These are phyloP conservation scores for Clavaria fumosa DNA, from an alignment of 768 basidiomycete genomes.

Conservation along the genomic window DNA sequence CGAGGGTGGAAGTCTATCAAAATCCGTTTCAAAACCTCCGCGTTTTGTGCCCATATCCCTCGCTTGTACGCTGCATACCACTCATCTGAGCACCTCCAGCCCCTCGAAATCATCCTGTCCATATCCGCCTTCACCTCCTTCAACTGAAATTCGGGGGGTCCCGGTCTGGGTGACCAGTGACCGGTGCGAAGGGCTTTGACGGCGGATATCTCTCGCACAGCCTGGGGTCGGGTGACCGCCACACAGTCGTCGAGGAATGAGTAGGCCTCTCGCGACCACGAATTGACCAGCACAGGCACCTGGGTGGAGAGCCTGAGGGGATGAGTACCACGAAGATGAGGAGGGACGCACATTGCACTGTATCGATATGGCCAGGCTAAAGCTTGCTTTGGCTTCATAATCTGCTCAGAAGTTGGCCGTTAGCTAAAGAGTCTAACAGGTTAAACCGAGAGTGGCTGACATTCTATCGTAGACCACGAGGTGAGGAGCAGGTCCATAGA, in stretches of 20 bases:
- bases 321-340: neutral
- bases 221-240: conserved; percentile 1
- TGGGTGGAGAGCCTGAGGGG: neutral
- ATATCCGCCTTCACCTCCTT: neutral
- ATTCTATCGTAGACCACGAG: neutral
- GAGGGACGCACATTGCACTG: neutral
- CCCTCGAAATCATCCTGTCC: neutral
- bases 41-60: neutral
- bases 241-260: conserved; percentile 3
- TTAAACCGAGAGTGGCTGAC: neutral
- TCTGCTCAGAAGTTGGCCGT: neutral
- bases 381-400: conserved; percentile 1
- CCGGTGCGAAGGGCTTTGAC: conserved; percentile 4
- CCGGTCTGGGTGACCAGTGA: conserved; percentile 1
- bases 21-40: neutral
- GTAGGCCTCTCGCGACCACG: conserved; percentile 1
- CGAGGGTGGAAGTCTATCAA: conserved; percentile 1
- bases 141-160: neutral
- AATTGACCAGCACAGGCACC: conserved; percentile 1
- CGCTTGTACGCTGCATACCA: conserved; percentile 1
- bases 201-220: neutral
- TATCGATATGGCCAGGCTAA: conserved; percentile 1
- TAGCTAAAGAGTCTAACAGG: neutral
- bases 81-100: conserved; percentile 1
- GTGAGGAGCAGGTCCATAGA: neutral